Evolutionary conservation across 2,329 filamentous ascomycete genomes (phyloP), one percentile per base, ranked within the genome.

Genomic region (Claviceps sp.): DNA sequence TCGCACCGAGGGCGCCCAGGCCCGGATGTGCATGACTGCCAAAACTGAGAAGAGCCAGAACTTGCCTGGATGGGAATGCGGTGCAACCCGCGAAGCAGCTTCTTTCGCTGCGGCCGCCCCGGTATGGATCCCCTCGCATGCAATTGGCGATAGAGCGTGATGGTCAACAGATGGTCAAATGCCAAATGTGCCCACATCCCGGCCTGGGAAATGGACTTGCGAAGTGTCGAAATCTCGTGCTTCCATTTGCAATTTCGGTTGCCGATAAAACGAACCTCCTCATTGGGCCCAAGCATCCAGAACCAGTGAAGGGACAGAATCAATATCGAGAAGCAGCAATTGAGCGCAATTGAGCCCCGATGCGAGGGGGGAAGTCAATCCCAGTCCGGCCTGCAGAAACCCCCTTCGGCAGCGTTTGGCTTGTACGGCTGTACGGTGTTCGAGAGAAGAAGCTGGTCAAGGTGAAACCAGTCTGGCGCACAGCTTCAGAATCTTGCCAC

Each of bases 401-500:
- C 30, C 9, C 30, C 4, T 34, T 34, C 30, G 30, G 30, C 9
- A 34, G 30, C 30, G 30, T 34, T 34, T 42, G 40, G 18, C 40
- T 42, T n/a, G 18, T n/a, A 20, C 5, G 40, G 40, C 22, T n/a
- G 18, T n/a, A 20, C 5, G 40, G 40, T n/a, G 20, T 42, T n/a
- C 40, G n/a, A n/a, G 40, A 42, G 40, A 48, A 44, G 18, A 47
- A 41, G 57, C 64, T 65, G 65, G 62, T 67, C 62, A 69, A 66
- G 60, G 56, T 74, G 73, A 76, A 76, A 76, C 73, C 61, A 63
- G 67, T 67, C 70, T 73, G 72, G 69, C 62, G 70, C 70, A 70
- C 53, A 72, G 70, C 72, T 66, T 74, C 70, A 73, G 70, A 71
- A 67, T 63, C 62, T 65, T 58, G 63, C 67, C 61, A 58, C 46